Evolutionary conservation across 164 flowering plant genomes (phyloP).

Genomic region (Tetrastigma voinierianum): DNA sequence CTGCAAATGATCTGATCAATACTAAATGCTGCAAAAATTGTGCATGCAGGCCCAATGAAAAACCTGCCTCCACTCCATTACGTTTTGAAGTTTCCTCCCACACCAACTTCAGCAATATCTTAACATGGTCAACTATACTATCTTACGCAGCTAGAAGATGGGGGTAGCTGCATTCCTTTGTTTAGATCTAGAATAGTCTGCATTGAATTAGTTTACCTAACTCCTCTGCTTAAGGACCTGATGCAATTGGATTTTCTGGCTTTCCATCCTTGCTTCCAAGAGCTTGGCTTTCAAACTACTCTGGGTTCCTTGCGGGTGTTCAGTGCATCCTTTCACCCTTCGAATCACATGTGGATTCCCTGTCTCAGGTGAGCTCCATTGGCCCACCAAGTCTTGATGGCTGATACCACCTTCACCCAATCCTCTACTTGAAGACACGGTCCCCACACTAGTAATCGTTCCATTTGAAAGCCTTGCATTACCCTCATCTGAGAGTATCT

Average conservation of each 20-base stretch:
- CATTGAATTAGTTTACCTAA: slow-evolving; percentile 22
- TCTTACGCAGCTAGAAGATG: too few species aligned
- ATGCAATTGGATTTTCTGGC: slow-evolving; percentile 85
- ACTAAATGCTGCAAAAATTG: too few species aligned
- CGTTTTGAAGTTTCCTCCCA: too few species aligned
- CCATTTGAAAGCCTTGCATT: slow-evolving; percentile 70
- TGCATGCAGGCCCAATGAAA: too few species aligned
- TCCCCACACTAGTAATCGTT: slow-evolving; percentile 45
- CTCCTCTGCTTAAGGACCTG: slow-evolving; percentile 95
- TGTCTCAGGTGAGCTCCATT: slow-evolving; percentile 84
- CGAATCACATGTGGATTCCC: slow-evolving; percentile 55
- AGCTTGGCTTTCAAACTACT: slow-evolving; percentile 79
- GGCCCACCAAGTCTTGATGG: slow-evolving; percentile 45
- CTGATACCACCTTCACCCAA: slow-evolving; percentile 52
- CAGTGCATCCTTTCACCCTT: slow-evolving; percentile 88
- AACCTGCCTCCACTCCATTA: too few species aligned
- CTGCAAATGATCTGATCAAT: too few species aligned
- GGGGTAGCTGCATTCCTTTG: too few species aligned
- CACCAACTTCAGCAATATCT: too few species aligned
- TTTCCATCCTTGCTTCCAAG: slow-evolving; percentile 82
- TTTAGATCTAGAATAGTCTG: too few species aligned
- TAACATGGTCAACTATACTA: too few species aligned
- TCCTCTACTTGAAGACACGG: slow-evolving; percentile 51
- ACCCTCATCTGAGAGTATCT: slow-evolving; percentile 58
- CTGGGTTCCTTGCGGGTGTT: slow-evolving; percentile 71